phyloP scores from a whole-genome alignment of 306 rosid species.

The Dalbergia cultrata region DNA sequence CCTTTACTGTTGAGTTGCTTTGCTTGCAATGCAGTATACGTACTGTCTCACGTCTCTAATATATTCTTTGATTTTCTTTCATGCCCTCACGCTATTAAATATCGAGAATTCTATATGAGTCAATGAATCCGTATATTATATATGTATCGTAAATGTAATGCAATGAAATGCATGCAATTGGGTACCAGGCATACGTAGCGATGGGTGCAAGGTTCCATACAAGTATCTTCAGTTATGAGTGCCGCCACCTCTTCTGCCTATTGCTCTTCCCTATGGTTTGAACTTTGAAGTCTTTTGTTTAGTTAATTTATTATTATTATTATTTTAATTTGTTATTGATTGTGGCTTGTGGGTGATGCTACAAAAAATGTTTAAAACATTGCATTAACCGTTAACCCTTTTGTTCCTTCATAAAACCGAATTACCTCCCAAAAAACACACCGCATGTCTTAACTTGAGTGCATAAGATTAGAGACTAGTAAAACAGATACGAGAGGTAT shows the following conservation, averaged over 20 bases:
- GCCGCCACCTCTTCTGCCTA: conserved; percentile 36
- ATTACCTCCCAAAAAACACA: not conserved
- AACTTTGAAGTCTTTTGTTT: not conserved
- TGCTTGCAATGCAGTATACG: conserved; percentile 71
- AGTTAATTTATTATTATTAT: not conserved
- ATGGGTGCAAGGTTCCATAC: conserved; percentile 62
- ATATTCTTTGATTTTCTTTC: not conserved
- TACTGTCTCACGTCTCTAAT: conserved; percentile 46
- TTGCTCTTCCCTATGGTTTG: not conserved
- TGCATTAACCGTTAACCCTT: not conserved
- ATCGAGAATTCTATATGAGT: conserved; percentile 23
- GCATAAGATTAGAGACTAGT: conserved; percentile 17
- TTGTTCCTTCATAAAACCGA: not conserved
- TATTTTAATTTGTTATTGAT: not conserved
- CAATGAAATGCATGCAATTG: conserved; percentile 39
- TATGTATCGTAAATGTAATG: conserved; percentile 18
- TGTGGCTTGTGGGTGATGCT: not conserved
- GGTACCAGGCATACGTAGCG: conserved; percentile 59
- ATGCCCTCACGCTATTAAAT: conserved; percentile 7
- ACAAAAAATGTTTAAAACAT: not conserved
- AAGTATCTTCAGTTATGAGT: conserved; percentile 27
- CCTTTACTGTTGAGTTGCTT: conserved; percentile 61
- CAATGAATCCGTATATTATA: not conserved
- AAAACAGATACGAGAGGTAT: conserved; percentile 7
- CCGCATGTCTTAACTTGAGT: conserved; percentile 36